Conservation (phyloP, 345 rosid species). For the Rhodamnia argentea region DNA sequence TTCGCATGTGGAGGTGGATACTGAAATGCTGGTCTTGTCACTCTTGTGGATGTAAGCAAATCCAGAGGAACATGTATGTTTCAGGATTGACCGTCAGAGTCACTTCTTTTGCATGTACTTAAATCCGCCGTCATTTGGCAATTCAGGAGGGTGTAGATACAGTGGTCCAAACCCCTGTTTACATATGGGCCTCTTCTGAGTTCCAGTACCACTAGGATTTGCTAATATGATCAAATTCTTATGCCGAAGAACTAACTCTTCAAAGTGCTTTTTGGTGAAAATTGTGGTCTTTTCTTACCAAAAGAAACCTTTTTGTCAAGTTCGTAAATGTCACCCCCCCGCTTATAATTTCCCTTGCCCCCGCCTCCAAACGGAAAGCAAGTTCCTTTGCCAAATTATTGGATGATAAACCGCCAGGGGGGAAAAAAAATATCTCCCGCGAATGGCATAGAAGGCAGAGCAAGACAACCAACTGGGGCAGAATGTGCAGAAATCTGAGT, state of each 20-base stretch:
- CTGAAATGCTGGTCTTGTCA: background rate
- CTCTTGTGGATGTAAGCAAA: background rate
- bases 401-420: background rate
- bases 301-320: background rate
- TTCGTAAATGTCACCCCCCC: background rate
- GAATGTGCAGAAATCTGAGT: background rate
- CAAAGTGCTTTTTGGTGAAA: background rate
- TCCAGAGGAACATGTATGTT: background rate
- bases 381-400: background rate
- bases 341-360: background rate
- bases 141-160: background rate
- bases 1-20: too few species aligned
- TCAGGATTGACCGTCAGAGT: background rate
- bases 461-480: background rate
- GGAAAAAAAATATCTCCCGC: background rate
- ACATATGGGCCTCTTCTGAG: background rate
- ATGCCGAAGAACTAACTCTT: background rate
- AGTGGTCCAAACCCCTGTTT: background rate
- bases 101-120: background rate
- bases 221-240: too few species aligned
- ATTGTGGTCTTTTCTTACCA: background rate
- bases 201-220: too few species aligned
- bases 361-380: background rate
- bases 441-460: background rate
- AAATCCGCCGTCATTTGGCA: background rate